Percentiles rank a stretch among this genome's conserved stretches.
phyloP scores from a whole-genome alignment of 345 rosid species.

The sweet orange (Citrus sinensis) region DNA sequence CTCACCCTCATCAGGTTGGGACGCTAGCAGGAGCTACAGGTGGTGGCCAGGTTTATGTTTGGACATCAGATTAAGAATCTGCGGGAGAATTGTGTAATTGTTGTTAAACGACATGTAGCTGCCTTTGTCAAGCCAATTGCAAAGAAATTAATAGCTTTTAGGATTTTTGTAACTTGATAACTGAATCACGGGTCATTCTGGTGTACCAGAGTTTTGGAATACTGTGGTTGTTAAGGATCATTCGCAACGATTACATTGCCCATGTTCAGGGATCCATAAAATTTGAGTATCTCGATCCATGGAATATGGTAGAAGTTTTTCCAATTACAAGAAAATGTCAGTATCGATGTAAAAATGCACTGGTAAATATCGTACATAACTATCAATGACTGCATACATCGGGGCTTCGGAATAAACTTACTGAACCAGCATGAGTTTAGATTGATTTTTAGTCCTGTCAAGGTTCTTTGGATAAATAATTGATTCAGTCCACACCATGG shows the following conservation, averaged over 20 bases:
- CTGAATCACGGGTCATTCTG: not conserved
- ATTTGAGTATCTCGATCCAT: not conserved
- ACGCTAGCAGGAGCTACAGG: slow-evolving; percentile 66
- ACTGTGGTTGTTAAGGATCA: not conserved
- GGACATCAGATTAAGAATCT: slow-evolving; percentile 38
- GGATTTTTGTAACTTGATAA: not conserved
- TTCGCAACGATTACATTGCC: not conserved
- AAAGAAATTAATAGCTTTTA: not conserved
- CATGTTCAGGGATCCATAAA: not conserved
- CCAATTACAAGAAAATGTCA: too few relatives aligned
- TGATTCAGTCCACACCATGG: too few relatives aligned
- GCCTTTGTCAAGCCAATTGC: not conserved
- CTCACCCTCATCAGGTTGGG: slow-evolving; percentile 66
- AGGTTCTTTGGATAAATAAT: too few relatives aligned
- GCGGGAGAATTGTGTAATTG: not conserved
- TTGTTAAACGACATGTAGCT: not conserved
- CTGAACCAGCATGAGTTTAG: too few relatives aligned
- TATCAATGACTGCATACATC: not conserved
- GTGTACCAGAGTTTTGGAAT: not conserved
- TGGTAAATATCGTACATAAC: not conserved
- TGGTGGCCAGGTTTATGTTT: slow-evolving; percentile 70
- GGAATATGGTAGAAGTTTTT: not conserved
- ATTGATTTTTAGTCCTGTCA: too few relatives aligned
- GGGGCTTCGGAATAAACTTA: too few relatives aligned
- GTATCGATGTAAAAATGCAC: too few relatives aligned